Base-by-base conservation (phyloP, 768 basidiomycete species). In the Suillus luteus region DNA sequence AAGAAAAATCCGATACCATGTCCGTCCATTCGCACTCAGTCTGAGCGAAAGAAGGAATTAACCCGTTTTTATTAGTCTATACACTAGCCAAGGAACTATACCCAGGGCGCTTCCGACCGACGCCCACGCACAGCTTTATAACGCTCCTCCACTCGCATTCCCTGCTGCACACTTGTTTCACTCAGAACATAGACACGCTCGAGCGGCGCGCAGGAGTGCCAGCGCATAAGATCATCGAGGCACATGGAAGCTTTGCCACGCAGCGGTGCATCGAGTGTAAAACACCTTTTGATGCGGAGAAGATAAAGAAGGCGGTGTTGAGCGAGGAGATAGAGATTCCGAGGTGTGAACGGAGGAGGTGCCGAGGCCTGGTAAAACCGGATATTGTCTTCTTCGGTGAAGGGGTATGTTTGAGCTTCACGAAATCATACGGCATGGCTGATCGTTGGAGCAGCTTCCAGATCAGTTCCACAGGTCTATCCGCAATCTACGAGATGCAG, bases 351-450 rank as follows among this genome's bases (percentile, higher is more conserved):
- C 57, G 5, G 24, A 58, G 17, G 11, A 62, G 69, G 24, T 95
- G 94, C 66, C 79, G 77, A 1, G 93, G 93, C 0, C 79, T 93
- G 44, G 88, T 95, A 17, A 95, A 96, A 75, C 94, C 94, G n/a
- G 92, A 96, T 70, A 96, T 96, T 49, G 92, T 96, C 14, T 96
- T 96, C 77, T 96, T 96, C 70, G 94, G 95, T 27, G 91, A 94
- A 76, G 71, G 82, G 43, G 88, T 91, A 71, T 38, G 87, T 77
- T 17, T 33, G n/a, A 52, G 43, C 58, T 17, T 62, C 63, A 41
- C 17, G 17, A 14, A 31, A 17, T 15, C 11, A 64, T 37, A 55
- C 31, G 58, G 10, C 22, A 17, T 60, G 62, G 59, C 48, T 52
- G 17, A 48, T 46, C 27, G n/a, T 38, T 52, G 5, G 6, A 40